Evolutionary conservation across 2,329 filamentous ascomycete genomes (phyloP), one percentile per base, ranked within the genome.

Genomic region (Xenosphaeropsis pyriputrescens): DNA sequence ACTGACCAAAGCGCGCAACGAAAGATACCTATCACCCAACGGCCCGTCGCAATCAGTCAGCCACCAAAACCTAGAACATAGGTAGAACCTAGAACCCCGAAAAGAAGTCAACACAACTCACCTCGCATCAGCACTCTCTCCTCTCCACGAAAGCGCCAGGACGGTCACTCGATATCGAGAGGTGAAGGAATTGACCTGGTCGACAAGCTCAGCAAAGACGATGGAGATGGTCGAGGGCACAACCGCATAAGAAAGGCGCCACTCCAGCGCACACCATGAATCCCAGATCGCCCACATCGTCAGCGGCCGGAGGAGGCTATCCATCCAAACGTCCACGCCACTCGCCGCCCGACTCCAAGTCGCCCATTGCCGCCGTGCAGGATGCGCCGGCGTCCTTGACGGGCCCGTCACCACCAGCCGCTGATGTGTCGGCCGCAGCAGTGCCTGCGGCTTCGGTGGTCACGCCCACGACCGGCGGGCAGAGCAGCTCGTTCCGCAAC

Each of bases 401-500:
- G 8, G 14, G 26, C 12, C 18, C 15, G 3, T 35, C 47, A 46
- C 17, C 38, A 15, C 33, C 37, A 3, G 31, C 31, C 5, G 22
- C 41, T 4, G 45, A 39, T 7, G 22, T 41, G 6, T 17, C 34
- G 2, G 31, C 26, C 14, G 36, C 39, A n/a, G n/a, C n/a, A n/a
- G 18, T 30, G 30, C 26, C 32, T 18, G 3, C 14, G 7, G 8
- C 35, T 6, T 7, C 35, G 12, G 26, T 22, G 9, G 30, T 6
- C 3, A n/a, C 36, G 32, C 36, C 31, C n/a, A 41, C 44, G 32
- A 53, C 51, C 30, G 57, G 63, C 12, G 68, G 68, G 8, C 70
- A 75, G 56, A 74, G 71, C 55, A 75, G 68, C 56, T 77, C 68
- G 47, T 89, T 89, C 53, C 78, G 83, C 50, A 89, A 88, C 57